These are phyloP conservation scores for Rutidosis leptorrhynchoides DNA, from an alignment of 129 eudicot genomes.

Conservation along the genomic window DNA sequence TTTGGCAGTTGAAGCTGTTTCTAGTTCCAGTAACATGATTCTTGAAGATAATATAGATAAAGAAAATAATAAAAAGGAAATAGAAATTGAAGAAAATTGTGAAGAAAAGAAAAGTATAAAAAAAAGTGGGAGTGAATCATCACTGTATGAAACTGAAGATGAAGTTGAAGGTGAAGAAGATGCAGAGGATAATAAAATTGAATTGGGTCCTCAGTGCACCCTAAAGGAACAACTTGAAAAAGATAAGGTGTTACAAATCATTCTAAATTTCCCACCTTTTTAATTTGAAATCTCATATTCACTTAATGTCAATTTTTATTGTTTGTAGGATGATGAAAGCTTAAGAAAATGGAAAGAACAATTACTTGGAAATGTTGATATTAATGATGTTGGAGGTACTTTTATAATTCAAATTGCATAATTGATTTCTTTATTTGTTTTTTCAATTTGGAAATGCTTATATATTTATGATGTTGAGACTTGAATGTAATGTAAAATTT, in stretches of 20 bases:
- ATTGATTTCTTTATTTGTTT: slow-evolving; percentile 12
- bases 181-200: slow-evolving; percentile 31
- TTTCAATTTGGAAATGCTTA: neutral
- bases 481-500: no score
- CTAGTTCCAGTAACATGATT: slow-evolving; percentile 45
- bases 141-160: slow-evolving; percentile 42
- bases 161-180: slow-evolving; percentile 52
- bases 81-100: slow-evolving; percentile 28
- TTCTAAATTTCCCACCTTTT: neutral
- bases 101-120: slow-evolving; percentile 32
- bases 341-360: slow-evolving; percentile 76
- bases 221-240: slow-evolving; percentile 58
- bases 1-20: slow-evolving; percentile 36
- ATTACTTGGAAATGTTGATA: slow-evolving; percentile 61
- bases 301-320: neutral
- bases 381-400: slow-evolving; percentile 61
- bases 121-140: slow-evolving; percentile 40
- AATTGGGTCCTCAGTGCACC: slow-evolving; percentile 59
- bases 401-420: neutral
- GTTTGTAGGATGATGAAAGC: slow-evolving; percentile 65
- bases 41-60: slow-evolving; percentile 35
- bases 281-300: neutral
- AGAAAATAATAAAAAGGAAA: slow-evolving; percentile 11
- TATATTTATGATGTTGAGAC: neutral
- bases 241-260: slow-evolving; percentile 55